A percentile compares a stretch with the other conserved stretches of the same genome.
phyloP scores from a whole-genome alignment of 2,329 filamentous ascomycete species.

The Dothistroma pini region DNA sequence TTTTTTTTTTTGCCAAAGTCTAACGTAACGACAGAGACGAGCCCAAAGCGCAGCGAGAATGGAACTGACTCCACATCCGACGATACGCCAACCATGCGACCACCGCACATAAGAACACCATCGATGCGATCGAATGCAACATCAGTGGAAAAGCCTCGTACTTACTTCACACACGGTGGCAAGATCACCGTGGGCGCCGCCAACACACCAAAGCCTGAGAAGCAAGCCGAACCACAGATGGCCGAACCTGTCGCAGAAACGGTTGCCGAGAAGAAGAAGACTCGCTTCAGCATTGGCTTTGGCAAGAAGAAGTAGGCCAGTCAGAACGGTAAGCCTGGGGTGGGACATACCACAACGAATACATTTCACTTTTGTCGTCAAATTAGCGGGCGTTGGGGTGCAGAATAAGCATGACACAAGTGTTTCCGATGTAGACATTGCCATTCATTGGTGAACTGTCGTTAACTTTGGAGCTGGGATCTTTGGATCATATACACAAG shows the following conservation, averaged over 20 bases:
- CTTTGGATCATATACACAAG: neutral
- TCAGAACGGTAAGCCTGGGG: neutral
- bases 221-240: constrained; percentile 3
- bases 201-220: constrained; percentile 5
- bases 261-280: constrained; percentile 29
- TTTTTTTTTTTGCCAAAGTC: neutral
- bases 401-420: neutral
- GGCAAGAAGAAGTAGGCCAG: constrained; percentile 20
- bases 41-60: constrained; percentile 24
- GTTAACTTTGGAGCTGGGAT: neutral
- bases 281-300: constrained; percentile 26
- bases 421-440: neutral
- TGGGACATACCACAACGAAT: neutral
- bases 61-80: constrained; percentile 11
- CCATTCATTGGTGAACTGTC: neutral
- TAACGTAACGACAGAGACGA: constrained; percentile 20
- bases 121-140: constrained; percentile 13
- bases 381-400: neutral
- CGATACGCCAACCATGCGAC: constrained; percentile 6
- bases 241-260: constrained; percentile 7
- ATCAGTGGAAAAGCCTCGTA: constrained; percentile 21
- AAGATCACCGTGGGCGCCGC: constrained; percentile 21
- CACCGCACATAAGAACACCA: constrained; percentile 7
- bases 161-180: constrained; percentile 31
- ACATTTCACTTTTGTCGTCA: neutral